phyloP scores from a whole-genome alignment of 2,329 filamentous ascomycete species.

The Xylaria sp. region DNA sequence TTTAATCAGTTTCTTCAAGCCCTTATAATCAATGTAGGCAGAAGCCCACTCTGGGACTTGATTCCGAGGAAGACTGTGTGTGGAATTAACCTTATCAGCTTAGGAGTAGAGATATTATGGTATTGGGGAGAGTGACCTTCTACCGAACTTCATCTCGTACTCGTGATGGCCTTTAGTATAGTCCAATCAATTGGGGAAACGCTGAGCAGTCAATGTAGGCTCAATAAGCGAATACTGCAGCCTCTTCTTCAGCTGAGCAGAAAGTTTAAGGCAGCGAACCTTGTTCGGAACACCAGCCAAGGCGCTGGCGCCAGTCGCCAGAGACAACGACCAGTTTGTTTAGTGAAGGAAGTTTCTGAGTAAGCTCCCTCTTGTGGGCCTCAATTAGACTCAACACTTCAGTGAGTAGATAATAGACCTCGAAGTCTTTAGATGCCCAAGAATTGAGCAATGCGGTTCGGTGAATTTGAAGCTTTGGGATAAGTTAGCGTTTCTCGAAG shows the following conservation, averaged over 20 bases:
- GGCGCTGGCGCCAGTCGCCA: not conserved
- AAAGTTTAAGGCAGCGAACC: not conserved
- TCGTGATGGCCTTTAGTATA: conserved; percentile 21
- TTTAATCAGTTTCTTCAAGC: conserved; percentile 94
- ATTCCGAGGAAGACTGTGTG: conserved; percentile 71
- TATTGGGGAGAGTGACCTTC: conserved; percentile 53
- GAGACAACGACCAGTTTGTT: not conserved
- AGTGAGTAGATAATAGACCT: not conserved
- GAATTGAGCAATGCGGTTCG: not conserved
- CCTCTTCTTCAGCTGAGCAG: not conserved
- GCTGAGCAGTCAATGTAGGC: not conserved
- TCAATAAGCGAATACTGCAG: not conserved
- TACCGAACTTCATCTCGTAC: conserved; percentile 64
- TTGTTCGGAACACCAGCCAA: not conserved
- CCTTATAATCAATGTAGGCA: conserved; percentile 88
- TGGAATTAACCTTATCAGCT: conserved; percentile 27
- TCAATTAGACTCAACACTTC: not conserved
- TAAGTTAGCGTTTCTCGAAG: conserved; percentile 3
- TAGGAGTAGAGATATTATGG: not conserved
- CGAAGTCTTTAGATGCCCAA: not conserved
- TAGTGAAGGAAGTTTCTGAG: not conserved
- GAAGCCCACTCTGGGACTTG: conserved; percentile 87
- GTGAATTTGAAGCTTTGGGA: not conserved
- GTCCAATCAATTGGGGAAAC: not conserved
- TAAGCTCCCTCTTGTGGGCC: not conserved